Evolutionary conservation across 441 rosid genomes (phyloP).

Genomic region (Erodium texanum): DNA sequence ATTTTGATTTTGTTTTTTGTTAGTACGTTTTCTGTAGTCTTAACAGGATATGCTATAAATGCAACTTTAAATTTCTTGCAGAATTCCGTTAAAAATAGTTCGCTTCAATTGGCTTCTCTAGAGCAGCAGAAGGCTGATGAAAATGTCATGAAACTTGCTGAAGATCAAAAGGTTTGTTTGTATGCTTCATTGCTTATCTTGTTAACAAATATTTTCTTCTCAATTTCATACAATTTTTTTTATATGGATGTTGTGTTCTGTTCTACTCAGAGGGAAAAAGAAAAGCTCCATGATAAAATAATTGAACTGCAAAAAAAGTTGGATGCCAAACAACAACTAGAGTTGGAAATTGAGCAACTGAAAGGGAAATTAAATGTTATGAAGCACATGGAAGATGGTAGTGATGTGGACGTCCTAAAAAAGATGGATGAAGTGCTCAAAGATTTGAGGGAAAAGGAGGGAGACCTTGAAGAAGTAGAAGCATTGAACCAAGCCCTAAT

Average conservation of each 20-base stretch:
- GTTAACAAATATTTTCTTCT: constrained; percentile 11
- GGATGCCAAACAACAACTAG: constrained; percentile 74
- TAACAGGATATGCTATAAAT: neutral
- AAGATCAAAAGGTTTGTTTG: constrained; percentile 81
- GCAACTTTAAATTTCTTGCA: constrained; percentile 22
- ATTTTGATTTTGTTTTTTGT: neutral
- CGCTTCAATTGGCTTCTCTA: constrained; percentile 59
- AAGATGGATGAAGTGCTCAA: constrained; percentile 49
- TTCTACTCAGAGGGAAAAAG: constrained; percentile 59
- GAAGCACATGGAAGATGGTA: constrained; percentile 55
- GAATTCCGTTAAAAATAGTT: constrained; percentile 47
- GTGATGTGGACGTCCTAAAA: constrained; percentile 52
- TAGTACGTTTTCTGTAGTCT: neutral
- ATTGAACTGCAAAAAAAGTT: constrained; percentile 58
- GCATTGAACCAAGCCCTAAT: constrained; percentile 66
- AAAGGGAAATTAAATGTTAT: constrained; percentile 55
- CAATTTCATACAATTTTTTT: constrained; percentile 2
- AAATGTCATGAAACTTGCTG: constrained; percentile 62
- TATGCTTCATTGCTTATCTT: constrained; percentile 14
- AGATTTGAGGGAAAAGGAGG: constrained; percentile 75
- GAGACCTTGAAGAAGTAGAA: constrained; percentile 55
- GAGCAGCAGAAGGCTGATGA: constrained; percentile 76
- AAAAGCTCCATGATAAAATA: constrained; percentile 55
- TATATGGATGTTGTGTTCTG: constrained; percentile 16
- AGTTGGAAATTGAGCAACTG: constrained; percentile 68